These are phyloP conservation scores for Trypanosoma avium DNA, from an alignment of 208 protist species.

Conservation along the genomic window DNA sequence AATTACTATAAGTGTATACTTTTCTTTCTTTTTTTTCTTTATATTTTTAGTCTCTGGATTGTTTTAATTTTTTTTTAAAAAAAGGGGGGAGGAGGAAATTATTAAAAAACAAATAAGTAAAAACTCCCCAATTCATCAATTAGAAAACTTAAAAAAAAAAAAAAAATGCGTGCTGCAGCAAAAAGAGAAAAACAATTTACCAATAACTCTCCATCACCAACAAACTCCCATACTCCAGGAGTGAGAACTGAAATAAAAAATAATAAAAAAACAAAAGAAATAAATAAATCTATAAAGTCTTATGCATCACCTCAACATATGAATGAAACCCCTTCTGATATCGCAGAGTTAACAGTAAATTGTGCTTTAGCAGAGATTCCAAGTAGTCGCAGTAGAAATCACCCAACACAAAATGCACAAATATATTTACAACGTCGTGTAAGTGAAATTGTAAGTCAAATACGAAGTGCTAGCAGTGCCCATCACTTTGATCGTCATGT, in stretches of 20 bases:
- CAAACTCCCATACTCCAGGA: not conserved
- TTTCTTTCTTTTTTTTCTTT: too few relatives aligned
- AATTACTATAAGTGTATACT: too few relatives aligned
- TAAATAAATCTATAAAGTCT: too few relatives aligned
- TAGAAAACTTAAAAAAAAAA: too few relatives aligned
- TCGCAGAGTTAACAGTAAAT: slow-evolving; percentile 15
- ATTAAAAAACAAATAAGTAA: too few relatives aligned
- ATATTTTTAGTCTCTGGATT: too few relatives aligned
- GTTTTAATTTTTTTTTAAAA: too few relatives aligned
- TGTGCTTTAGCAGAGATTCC: slow-evolving; percentile 12
- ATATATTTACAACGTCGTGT: slow-evolving; percentile 31
- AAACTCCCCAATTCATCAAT: too few relatives aligned
- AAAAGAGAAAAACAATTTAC: not conserved
- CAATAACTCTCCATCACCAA: not conserved
- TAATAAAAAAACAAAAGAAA: too few relatives aligned
- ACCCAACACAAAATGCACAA: slow-evolving; percentile 19
- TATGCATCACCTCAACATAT: too few relatives aligned
- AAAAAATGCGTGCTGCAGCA: not conserved
- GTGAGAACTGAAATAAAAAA: too few relatives aligned
- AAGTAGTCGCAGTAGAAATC: not conserved
- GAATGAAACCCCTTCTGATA: not conserved
- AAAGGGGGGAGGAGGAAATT: too few relatives aligned
- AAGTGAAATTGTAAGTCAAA: slow-evolving; percentile 29
- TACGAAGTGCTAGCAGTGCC: slow-evolving; percentile 30
- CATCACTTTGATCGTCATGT: slow-evolving; percentile 31